phyloP scores from a whole-genome alignment of 768 basidiomycete genomes.

The Coprinellus aureogranulatus region DNA sequence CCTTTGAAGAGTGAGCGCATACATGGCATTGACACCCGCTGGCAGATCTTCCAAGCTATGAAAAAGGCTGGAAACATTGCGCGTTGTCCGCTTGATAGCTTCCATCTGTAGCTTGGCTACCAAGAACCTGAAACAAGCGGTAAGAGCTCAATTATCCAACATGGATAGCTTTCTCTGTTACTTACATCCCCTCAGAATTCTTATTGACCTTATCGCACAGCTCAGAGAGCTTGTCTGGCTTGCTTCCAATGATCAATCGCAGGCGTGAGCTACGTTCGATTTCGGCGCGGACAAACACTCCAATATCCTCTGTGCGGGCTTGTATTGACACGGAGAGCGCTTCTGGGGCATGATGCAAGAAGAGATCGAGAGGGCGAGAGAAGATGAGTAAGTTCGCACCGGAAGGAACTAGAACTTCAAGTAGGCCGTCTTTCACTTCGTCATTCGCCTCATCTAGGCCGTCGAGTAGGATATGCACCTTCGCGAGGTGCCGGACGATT shows the following conservation, averaged over 20 bases:
- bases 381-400: neutral
- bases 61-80: neutral
- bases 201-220: neutral
- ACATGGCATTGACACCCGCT: neutral
- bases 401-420: neutral
- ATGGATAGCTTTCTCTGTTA: neutral
- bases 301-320: neutral
- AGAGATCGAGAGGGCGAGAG: neutral
- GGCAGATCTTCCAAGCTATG: neutral
- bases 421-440: neutral
- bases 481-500: neutral
- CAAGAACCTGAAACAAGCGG: neutral
- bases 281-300: neutral
- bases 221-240: neutral
- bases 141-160: too few species aligned
- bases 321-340: neutral
- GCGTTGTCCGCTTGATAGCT: neutral
- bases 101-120: neutral
- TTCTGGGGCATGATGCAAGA: neutral
- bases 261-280: neutral
- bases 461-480: neutral
- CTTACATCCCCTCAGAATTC: neutral
- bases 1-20: neutral
- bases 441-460: conserved; percentile 1
- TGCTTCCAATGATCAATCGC: neutral